Percentiles rank a stretch among this genome's conserved stretches.
Conservation (phyloP, 495 filamentous ascomycete species). For the Copromyces sp. region DNA sequence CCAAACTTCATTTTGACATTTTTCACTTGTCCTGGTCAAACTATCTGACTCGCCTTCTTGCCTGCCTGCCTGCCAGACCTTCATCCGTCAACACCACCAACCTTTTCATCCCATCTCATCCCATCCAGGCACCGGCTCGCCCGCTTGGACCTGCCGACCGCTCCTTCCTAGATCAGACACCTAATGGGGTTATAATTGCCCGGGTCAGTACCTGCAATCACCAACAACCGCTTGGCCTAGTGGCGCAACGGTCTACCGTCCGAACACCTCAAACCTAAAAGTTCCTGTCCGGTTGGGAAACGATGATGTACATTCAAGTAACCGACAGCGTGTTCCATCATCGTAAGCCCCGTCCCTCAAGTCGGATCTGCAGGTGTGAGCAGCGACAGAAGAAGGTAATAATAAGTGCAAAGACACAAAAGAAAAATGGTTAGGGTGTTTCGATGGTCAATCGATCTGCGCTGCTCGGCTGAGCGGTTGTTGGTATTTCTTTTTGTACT, state of each 20-base stretch:
- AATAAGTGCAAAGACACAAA: not conserved
- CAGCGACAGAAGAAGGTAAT: not conserved
- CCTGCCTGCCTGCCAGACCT: not conserved
- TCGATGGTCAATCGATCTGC: not conserved
- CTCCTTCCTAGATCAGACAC: not conserved
- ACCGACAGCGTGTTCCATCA: not conserved
- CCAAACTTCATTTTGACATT: not conserved
- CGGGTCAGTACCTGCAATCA: not conserved
- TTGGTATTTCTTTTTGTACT: not conserved
- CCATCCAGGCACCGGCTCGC: not conserved
- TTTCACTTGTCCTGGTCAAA: not conserved
- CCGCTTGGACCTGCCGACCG: not conserved
- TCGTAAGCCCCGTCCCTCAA: not conserved
- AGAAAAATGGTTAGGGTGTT: not conserved
- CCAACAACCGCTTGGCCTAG: not conserved
- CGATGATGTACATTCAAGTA: not conserved
- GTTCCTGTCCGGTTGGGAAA: not conserved
- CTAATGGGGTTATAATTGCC: not conserved
- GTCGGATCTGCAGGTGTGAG: not conserved
- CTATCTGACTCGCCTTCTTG: not conserved
- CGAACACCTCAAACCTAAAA: not conserved
- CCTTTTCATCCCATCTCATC: not conserved
- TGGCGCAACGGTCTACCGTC: not conserved
- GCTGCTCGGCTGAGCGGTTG: not conserved
- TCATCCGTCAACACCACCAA: not conserved